A percentile compares a stretch with the other conserved stretches of the same genome.
Conservation (phyloP, 148 eudicot genomes). For the Nepenthes gracilis region DNA sequence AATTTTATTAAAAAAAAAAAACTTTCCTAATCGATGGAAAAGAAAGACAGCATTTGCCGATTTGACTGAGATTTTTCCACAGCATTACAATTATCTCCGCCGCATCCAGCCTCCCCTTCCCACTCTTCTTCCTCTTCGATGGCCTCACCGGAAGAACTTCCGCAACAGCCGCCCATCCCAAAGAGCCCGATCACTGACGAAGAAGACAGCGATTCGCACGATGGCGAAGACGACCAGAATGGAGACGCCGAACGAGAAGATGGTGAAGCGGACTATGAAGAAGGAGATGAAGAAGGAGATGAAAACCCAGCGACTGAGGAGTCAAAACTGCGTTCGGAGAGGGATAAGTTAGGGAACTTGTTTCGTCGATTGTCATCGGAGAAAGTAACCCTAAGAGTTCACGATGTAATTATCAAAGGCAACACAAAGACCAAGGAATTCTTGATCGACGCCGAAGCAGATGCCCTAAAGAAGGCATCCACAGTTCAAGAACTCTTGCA, state of each 20-base stretch:
- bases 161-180: constrained; percentile 2
- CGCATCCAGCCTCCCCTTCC: neutral
- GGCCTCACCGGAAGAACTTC: constrained; percentile 5
- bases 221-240: constrained; percentile 6
- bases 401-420: constrained; percentile 68
- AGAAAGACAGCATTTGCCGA: too few species aligned
- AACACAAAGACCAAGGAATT: constrained; percentile 54
- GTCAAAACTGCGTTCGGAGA: constrained; percentile 15
- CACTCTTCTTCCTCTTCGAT: neutral
- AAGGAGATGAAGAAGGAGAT: constrained; percentile 11
- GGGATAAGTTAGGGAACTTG: constrained; percentile 36
- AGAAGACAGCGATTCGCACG: neutral
- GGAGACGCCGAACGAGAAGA: constrained; percentile 17
- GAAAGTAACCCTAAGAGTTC: constrained; percentile 50
- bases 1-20: too few species aligned
- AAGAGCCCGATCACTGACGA: neutral
- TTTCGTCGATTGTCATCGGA: constrained; percentile 32
- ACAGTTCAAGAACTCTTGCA: constrained; percentile 59
- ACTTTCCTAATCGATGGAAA: too few species aligned
- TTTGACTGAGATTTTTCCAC: too few species aligned
- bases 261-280: constrained; percentile 12
- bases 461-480: constrained; percentile 30
- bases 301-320: constrained; percentile 6
- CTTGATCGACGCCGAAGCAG: constrained; percentile 55
- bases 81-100: neutral